Percentiles rank a stretch among this genome's conserved stretches.
These are phyloP conservation scores for Lipomyces spencermartinsiae DNA, from an alignment of 805 yeast genomes.

Conservation along the genomic window DNA sequence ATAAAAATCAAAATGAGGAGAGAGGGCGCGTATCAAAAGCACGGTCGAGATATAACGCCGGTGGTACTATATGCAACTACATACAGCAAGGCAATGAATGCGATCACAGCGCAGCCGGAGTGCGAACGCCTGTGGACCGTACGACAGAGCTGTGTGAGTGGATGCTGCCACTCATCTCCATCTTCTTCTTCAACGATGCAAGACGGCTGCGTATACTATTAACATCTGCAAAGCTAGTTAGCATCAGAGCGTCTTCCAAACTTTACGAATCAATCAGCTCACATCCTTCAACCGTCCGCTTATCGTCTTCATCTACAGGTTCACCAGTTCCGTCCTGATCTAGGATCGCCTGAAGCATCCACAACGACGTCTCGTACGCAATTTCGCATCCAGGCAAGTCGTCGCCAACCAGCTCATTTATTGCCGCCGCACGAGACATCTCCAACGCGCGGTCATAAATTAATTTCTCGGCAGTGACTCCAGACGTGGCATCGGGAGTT, in stretches of 20 bases:
- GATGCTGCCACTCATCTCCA: slow-evolving; percentile 42
- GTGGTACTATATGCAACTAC: neutral
- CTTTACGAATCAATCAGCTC: slow-evolving; percentile 3
- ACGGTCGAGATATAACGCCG: no score
- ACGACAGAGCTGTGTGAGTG: neutral
- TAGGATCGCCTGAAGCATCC: slow-evolving; percentile 92
- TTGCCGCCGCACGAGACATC: slow-evolving; percentile 89
- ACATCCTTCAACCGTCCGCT: slow-evolving; percentile 72
- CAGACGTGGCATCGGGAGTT: slow-evolving; percentile 6
- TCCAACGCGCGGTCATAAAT: slow-evolving; percentile 89
- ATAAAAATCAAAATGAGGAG: neutral
- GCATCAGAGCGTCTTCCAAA: neutral
- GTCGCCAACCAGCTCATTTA: slow-evolving; percentile 77
- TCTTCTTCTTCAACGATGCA: slow-evolving; percentile 69
- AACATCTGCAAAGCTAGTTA: slow-evolving; percentile 51
- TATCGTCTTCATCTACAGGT: slow-evolving; percentile 71
- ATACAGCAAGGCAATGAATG: slow-evolving; percentile 9
- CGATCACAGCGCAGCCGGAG: slow-evolving; percentile 5
- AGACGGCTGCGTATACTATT: slow-evolving; percentile 82
- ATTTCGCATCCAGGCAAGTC: slow-evolving; percentile 80
- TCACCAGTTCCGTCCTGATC: slow-evolving; percentile 55
- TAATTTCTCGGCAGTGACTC: slow-evolving; percentile 68
- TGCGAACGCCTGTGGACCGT: slow-evolving; percentile 13
- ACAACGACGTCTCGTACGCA: slow-evolving; percentile 87
- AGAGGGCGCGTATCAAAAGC: slow-evolving; percentile 1